Base-by-base conservation (phyloP, 2,329 filamentous ascomycete genomes). In the Neocatenulostroma microsporum region DNA sequence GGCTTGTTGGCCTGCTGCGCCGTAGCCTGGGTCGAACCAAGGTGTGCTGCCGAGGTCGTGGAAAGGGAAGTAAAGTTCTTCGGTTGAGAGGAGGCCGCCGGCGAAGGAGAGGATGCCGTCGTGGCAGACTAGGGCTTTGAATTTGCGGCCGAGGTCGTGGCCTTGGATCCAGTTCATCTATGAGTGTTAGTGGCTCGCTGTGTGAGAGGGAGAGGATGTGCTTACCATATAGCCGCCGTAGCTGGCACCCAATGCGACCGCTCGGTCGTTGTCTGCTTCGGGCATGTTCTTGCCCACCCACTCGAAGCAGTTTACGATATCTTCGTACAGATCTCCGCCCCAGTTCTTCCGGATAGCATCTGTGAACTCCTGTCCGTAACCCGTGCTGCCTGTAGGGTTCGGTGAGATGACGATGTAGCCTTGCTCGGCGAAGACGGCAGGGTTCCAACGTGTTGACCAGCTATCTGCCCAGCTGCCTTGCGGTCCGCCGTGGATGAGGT, bases 281-380 rank as follows among this genome's bases (percentile, higher is more conserved):
- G 67, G 57, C 49, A 88, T 60, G 38, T 82, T 70, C 20, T 74
- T 62, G 46, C 74, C 71, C 30, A 94, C 73, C 58, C 84, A 78
- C 47, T 89, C 80, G 55, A 87, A 85, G 42, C 80, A 80, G 42
- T 80, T 77, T 18, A 82, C 83, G 13, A 95, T 69, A 54, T 95
- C 88, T 20, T 83, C 62, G 57, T 94, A 95, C 0, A 88, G 88
- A 24, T 76, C 71, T 4, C 85, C 84, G 45, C 87, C 88, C 88
- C 88, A 94, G 46, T 93, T 72, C 38, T 78, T 71, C 34, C 75
- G 69, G 53, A 95, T 94, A 0, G 77, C 81, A 30, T 56, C 52
- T 7, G 47, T 53, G 20, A 57, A 47, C 8, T 34, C 38, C 42
- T 57, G 54, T 2, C 53, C 53, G 24, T 56, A 57, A 2, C 50